Evolutionary conservation across 371 early-diverging fungal genomes (phyloP).

Genomic region (Mucor circinelloides): DNA sequence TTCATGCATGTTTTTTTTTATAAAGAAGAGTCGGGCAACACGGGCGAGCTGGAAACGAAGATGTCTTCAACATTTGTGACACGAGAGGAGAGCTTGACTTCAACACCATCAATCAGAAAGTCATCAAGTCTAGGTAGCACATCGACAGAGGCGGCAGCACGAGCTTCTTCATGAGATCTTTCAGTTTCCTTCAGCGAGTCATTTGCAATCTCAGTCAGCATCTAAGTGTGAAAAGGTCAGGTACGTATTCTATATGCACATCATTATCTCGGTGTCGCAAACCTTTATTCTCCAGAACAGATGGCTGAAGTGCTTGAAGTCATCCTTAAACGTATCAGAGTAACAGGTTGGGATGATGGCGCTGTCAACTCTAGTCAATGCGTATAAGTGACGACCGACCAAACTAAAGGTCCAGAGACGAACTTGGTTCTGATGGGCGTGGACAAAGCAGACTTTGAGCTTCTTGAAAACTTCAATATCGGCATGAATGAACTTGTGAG

Average conservation of each 20-base stretch:
- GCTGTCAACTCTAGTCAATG: slow-evolving; percentile 11
- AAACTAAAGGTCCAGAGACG: slow-evolving; percentile 24
- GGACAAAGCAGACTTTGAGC: slow-evolving; percentile 20
- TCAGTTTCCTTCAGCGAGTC: not conserved
- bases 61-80: slow-evolving; percentile 19
- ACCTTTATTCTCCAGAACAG: slow-evolving; percentile 25
- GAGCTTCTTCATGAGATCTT: not conserved
- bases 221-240: not conserved
- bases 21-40: not conserved
- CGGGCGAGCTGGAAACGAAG: slow-evolving; percentile 13
- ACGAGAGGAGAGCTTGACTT: slow-evolving; percentile 23
- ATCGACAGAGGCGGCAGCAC: not conserved
- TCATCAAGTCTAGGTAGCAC: not conserved
- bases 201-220: not conserved
- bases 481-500: slow-evolving; percentile 9
- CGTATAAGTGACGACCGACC: slow-evolving; percentile 15
- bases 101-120: slow-evolving; percentile 5
- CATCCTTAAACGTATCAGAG: slow-evolving; percentile 6
- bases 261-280: not conserved
- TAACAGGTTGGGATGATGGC: slow-evolving; percentile 10
- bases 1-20: not conserved
- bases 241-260: not conserved
- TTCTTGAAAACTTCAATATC: slow-evolving; percentile 15
- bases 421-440: slow-evolving; percentile 20
- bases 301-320: slow-evolving; percentile 13